Evolutionary conservation across 1,139 yeast genomes (phyloP), one percentile per base, ranked within the genome.

Genomic region (Geotrichum bryndzae): DNA sequence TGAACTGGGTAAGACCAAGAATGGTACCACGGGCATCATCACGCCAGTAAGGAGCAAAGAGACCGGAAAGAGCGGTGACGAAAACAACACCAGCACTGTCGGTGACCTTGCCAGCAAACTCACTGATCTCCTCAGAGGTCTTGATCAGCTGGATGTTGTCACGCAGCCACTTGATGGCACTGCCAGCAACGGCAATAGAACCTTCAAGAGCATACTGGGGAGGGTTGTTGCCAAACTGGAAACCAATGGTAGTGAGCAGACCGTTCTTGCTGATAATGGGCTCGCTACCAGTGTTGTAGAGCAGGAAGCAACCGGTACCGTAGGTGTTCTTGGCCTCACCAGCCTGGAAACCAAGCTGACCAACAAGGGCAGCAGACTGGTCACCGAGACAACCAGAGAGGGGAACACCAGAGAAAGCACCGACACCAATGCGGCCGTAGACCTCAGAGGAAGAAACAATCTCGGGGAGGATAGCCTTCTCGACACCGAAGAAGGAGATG

Each of bases 291-390:
- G 96, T 90, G 76, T 92, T 92, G 80, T 88, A 90, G 67, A 92
- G 80, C 66, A 92, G 76, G 81, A 92, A 92, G 74, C 96, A 90
- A 66, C 98, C 98, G 1, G 98, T 92, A 68, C 98, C 98, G 72
- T 91, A 92, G n/a, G 98, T 92, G 80, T 96, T 90, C 76, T 92
- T 92, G 52, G 97, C 97, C 60, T 88, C 84, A 62, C 97, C 97
- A 41, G 85, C 82, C 67, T 82, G 81, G 70, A 90, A 84, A 1
- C 97, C 97, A 74, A 90, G 77, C 76, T 92, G 97, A 45, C 98
- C 98, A 58, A 91, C 96, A 65, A 92, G 77, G 3, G 97, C 95
- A 3, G 97, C 92, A 63, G 94, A 85, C 78, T 92, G 98, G 76
- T 92, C 98, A 65, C 98, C 98, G 38, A 92, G 80, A 76, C 96